Conservation (phyloP, 805 yeast species). For the Lipomyces sp. region DNA sequence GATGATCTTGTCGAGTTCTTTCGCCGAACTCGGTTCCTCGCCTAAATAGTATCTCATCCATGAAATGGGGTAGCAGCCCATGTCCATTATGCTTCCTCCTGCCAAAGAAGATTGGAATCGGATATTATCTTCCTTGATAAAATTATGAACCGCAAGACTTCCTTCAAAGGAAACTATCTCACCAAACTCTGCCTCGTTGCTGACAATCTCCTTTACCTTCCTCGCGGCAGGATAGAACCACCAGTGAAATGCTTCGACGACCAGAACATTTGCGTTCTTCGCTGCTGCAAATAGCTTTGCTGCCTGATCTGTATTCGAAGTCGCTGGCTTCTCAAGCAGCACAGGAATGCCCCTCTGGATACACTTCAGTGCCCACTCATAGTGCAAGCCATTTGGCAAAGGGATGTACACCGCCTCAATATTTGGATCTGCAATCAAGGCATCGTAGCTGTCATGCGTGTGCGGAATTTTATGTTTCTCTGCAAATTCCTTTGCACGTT, state of each 20-base stretch:
- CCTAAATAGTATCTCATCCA: constrained; percentile 22
- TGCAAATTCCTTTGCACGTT: constrained; percentile 17
- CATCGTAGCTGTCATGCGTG: constrained; percentile 19
- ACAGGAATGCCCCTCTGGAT: constrained; percentile 23
- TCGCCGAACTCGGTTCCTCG: constrained; percentile 21
- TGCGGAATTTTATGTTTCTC: constrained; percentile 11
- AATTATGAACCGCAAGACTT: constrained; percentile 1
- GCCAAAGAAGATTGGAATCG: constrained; percentile 13
- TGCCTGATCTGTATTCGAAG: constrained; percentile 24
- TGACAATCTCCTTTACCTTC: constrained; percentile 10
- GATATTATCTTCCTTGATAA: constrained; percentile 3
- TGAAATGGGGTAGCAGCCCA: constrained; percentile 28
- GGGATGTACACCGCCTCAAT: constrained; percentile 25
- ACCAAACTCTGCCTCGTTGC: constrained; percentile 18
- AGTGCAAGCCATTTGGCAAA: constrained; percentile 25
- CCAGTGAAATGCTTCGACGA: constrained; percentile 27
- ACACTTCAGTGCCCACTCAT: constrained; percentile 26
- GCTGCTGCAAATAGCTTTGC: constrained; percentile 15
- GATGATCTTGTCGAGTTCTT: neutral
- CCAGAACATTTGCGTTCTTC: constrained; percentile 8
- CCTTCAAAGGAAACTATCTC: constrained; percentile 16
- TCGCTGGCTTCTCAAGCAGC: constrained; percentile 22
- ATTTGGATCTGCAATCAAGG: constrained; percentile 16
- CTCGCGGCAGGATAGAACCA: constrained; percentile 23
- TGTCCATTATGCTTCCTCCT: constrained; percentile 25